phyloP scores from a whole-genome alignment of 768 basidiomycete genomes.

The Cyclocybe cylindracea region DNA sequence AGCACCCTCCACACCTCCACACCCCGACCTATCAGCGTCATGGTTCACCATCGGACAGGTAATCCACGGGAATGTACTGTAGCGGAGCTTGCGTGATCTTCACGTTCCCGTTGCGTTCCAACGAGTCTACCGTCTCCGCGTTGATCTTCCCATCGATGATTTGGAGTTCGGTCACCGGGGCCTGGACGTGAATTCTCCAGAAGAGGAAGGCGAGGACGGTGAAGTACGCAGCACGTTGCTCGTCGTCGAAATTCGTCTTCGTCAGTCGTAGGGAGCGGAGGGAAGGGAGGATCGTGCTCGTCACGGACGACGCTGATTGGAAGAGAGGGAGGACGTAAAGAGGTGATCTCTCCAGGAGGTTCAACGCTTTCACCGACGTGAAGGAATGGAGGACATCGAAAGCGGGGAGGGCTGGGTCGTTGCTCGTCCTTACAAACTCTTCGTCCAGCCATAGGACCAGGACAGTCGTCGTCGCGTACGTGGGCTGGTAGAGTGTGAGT shows the following conservation, averaged over 20 bases:
- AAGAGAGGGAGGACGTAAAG: constrained; percentile 18
- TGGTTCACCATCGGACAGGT: no score
- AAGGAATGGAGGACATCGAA: constrained; percentile 15
- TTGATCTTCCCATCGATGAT: constrained; percentile 10
- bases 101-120: constrained; percentile 11
- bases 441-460: constrained; percentile 23
- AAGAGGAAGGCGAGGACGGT: constrained; percentile 12
- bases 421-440: constrained; percentile 9
- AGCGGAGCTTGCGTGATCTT: constrained; percentile 4
- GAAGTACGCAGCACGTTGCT: constrained; percentile 4
- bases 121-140: constrained; percentile 1
- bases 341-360: constrained; percentile 18
- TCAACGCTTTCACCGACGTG: constrained; percentile 15
- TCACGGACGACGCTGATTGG: constrained; percentile 5
- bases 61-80: neutral
- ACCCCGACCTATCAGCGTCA: no score
- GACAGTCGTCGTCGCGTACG: constrained; percentile 17
- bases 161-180: constrained; percentile 11
- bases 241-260: constrained; percentile 15
- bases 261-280: constrained; percentile 14
- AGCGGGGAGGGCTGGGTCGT: constrained; percentile 4
- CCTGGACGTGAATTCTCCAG: constrained; percentile 8
- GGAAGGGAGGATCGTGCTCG: constrained; percentile 9
- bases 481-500: constrained; percentile 15
- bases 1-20: no score